A percentile compares a stretch with the other conserved stretches of the same genome.
Conservation (phyloP, 805 yeast species). For the Kregervanrija pseudodelftensis region DNA sequence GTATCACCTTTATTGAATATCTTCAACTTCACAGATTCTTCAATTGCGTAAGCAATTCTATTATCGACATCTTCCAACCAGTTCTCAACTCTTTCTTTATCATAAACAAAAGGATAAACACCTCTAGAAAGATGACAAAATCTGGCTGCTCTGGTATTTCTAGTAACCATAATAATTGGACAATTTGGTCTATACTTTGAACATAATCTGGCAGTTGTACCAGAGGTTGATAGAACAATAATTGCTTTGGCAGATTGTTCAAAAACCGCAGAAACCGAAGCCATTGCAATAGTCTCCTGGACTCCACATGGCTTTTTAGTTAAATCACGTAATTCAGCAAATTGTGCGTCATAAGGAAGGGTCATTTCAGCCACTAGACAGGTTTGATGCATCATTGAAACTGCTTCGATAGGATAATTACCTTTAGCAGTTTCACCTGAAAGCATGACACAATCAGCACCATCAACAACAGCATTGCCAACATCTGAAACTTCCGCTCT, state of each 20-base stretch:
- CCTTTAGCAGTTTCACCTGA: constrained; percentile 99
- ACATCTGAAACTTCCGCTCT: constrained; percentile 99
- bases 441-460: constrained; percentile 99
- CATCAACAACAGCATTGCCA: constrained; percentile 98
- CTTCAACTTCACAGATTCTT: constrained; percentile 81
- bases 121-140: constrained; percentile 96
- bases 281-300: constrained; percentile 93
- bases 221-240: constrained; percentile 91
- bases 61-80: constrained; percentile 97
- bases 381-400: constrained; percentile 98
- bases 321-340: constrained; percentile 81
- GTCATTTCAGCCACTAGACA: constrained; percentile 95
- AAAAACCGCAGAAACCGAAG: constrained; percentile 93
- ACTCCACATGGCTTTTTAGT: constrained; percentile 87
- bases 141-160: constrained; percentile 90
- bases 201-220: constrained; percentile 90
- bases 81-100: constrained; percentile 55
- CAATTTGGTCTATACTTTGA: constrained; percentile 97
- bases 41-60: constrained; percentile 89
- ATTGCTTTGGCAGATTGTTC: constrained; percentile 97
- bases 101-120: constrained; percentile 93
- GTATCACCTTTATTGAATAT: constrained; percentile 82
- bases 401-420: constrained; percentile 96
- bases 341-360: constrained; percentile 74
- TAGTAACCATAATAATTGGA: constrained; percentile 96